Evolutionary conservation across 192 early-diverging fungal genomes (phyloP).

Genomic region (Gamsiella multidivaricata): DNA sequence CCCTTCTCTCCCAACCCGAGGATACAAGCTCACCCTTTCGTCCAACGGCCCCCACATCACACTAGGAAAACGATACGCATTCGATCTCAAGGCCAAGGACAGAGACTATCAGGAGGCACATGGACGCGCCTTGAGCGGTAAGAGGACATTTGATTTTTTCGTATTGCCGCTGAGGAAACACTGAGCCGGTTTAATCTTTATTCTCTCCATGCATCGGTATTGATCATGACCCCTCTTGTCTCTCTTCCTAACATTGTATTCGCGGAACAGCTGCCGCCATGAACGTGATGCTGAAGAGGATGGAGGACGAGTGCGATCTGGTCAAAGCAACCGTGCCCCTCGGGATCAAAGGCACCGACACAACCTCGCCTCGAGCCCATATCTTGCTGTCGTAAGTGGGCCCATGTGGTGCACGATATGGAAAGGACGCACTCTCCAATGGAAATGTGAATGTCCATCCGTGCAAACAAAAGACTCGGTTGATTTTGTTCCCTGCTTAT

Average conservation of each 20-base stretch:
- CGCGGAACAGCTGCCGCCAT: constrained; percentile 7
- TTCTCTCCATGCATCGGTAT: background rate
- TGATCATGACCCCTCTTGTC: background rate
- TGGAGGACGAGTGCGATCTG: constrained; percentile 29
- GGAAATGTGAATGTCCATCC: background rate
- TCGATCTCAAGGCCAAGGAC: constrained; percentile 40
- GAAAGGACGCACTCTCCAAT: background rate
- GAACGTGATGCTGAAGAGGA: constrained; percentile 1
- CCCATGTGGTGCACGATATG: no score
- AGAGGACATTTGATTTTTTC: background rate
- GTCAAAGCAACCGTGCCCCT: constrained; percentile 18
- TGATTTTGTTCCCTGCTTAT: background rate
- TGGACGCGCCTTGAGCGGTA: constrained; percentile 27
- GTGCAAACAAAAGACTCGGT: background rate
- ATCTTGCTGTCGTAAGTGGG: constrained; percentile 41
- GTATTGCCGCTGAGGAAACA: background rate
- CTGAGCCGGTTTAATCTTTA: background rate
- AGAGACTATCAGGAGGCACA: constrained; percentile 37
- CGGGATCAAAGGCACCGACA: constrained; percentile 17
- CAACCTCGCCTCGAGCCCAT: constrained; percentile 18
- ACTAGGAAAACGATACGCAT: constrained; percentile 26
- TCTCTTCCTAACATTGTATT: background rate
- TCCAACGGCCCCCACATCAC: no score
- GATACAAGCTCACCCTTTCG: no score
- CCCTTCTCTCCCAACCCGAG: background rate